Evolutionary conservation across 192 early-diverging fungal species (phyloP).

Genomic region (Dissophora ornata): DNA sequence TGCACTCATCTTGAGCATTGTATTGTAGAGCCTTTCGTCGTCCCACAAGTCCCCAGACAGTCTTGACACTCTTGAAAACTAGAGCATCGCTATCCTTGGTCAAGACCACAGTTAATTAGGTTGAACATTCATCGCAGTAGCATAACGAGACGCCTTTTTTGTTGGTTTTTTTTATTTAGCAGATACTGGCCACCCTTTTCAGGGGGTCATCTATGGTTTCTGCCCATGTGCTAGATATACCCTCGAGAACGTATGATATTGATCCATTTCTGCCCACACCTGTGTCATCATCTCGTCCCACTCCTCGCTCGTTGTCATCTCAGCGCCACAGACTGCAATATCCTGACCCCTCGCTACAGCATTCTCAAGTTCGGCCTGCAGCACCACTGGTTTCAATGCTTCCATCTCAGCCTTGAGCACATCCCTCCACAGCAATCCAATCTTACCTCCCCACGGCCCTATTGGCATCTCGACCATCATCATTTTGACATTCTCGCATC

Average conservation of each 20-base stretch:
- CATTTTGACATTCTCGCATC: conserved; percentile 51
- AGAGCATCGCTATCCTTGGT: no score
- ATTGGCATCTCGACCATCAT: conserved; percentile 56
- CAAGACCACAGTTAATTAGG: no score
- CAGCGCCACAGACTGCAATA: conserved; percentile 46
- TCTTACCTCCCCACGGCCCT: conserved; percentile 52
- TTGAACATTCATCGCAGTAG: no score
- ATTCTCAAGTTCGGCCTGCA: conserved; percentile 39
- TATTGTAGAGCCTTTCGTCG: no score
- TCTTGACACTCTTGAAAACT: no score
- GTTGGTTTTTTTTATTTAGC: no score
- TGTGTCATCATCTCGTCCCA: conserved; percentile 53
- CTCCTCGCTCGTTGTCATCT: conserved; percentile 52
- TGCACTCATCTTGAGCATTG: no score
- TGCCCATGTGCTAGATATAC: conserved; percentile 49
- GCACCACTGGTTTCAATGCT: conserved; percentile 36
- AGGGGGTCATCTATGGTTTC: conserved; percentile 16
- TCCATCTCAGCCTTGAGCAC: conserved; percentile 53
- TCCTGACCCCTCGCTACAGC: conserved; percentile 36
- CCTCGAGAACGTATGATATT: conserved; percentile 42
- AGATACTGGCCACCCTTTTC: no score
- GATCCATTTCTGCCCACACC: conserved; percentile 53
- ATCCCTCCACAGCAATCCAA: conserved; percentile 44
- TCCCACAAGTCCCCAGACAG: no score
- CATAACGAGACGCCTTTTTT: no score